Percentiles rank a stretch among this genome's conserved stretches.
These are phyloP conservation scores for Neurospora sp. DNA, from an alignment of 495 filamentous ascomycete species.

Conservation along the genomic window DNA sequence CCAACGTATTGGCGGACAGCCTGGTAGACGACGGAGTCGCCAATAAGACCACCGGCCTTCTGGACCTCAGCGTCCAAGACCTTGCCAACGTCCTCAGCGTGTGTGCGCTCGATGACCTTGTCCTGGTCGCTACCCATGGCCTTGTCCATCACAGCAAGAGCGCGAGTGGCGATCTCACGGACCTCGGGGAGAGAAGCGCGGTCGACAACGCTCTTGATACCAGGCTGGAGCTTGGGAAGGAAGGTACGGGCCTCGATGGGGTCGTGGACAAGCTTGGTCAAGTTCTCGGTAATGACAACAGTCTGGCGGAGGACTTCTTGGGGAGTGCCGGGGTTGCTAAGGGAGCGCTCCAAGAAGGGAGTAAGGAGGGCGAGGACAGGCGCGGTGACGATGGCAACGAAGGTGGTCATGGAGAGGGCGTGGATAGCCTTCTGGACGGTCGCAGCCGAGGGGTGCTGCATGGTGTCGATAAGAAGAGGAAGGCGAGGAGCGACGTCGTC, in stretches of 20 bases:
- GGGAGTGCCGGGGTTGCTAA: conserved; percentile 79
- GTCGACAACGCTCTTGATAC: conserved; percentile 79
- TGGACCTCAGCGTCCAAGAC: conserved; percentile 67
- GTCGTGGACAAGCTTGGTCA: conserved; percentile 98
- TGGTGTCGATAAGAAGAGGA: conserved; percentile 84
- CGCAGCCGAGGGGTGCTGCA: conserved; percentile 88
- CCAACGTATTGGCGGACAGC: conserved; percentile 64
- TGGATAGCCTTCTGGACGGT: conserved; percentile 91
- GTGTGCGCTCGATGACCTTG: conserved; percentile 56
- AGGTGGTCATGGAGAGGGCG: conserved; percentile 95
- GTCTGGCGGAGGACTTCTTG: conserved; percentile 95
- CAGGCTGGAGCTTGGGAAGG: conserved; percentile 89
- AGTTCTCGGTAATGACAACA: conserved; percentile 94
- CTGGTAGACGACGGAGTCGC: conserved; percentile 56
- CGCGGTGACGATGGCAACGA: conserved; percentile 95
- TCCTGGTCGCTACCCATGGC: conserved; percentile 70
- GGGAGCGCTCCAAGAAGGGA: conserved; percentile 82
- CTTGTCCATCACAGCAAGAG: conserved; percentile 80
- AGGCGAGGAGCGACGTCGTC: conserved; percentile 93
- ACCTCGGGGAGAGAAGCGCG: conserved; percentile 91
- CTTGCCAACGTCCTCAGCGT: conserved; percentile 62
- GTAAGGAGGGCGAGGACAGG: conserved; percentile 95
- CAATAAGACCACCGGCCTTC: conserved; percentile 50
- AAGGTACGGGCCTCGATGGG: conserved; percentile 93
- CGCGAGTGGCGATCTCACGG: conserved; percentile 75